A percentile compares a stretch with the other conserved stretches of the same genome.
Evolutionary conservation across 169 alveolate genomes (phyloP).

Genomic region (Babesia ovis): DNA sequence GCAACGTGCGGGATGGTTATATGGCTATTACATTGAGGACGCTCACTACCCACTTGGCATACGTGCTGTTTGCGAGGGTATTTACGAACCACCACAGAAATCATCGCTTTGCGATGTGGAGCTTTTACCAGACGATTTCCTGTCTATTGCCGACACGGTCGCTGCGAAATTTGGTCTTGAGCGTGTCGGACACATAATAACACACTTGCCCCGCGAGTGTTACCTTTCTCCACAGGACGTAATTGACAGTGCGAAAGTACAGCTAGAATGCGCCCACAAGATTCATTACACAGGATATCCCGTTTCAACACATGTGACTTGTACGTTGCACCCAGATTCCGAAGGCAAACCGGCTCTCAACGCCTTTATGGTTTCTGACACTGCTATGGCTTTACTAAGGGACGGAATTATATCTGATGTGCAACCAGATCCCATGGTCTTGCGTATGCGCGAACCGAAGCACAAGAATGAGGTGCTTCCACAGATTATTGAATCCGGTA

Average conservation of each 20-base stretch:
- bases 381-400: conserved; percentile 75
- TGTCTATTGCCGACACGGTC: conserved; percentile 84
- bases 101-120: conserved; percentile 76
- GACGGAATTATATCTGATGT: conserved; percentile 68
- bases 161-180: conserved; percentile 93
- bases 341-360: conserved; percentile 82
- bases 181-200: conserved; percentile 94
- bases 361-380: conserved; percentile 87
- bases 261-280: conserved; percentile 48
- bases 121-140: conserved; percentile 71
- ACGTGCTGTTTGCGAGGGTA: conserved; percentile 95
- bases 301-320: conserved; percentile 77
- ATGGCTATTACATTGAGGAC: conserved; percentile 97
- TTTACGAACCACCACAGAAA: conserved; percentile 95
- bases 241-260: conserved; percentile 73
- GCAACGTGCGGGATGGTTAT: conserved; percentile 95
- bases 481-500: conserved; percentile 77
- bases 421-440: conserved; percentile 63
- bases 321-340: conserved; percentile 85
- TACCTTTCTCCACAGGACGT: conserved; percentile 92
- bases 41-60: conserved; percentile 95
- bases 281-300: conserved; percentile 84
- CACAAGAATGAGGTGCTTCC: conserved; percentile 75
- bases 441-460: conserved; percentile 64
- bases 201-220: conserved; percentile 92